These are phyloP conservation scores for Zygotorulaspora florentina DNA, from an alignment of 805 yeast species.

Conservation along the genomic window DNA sequence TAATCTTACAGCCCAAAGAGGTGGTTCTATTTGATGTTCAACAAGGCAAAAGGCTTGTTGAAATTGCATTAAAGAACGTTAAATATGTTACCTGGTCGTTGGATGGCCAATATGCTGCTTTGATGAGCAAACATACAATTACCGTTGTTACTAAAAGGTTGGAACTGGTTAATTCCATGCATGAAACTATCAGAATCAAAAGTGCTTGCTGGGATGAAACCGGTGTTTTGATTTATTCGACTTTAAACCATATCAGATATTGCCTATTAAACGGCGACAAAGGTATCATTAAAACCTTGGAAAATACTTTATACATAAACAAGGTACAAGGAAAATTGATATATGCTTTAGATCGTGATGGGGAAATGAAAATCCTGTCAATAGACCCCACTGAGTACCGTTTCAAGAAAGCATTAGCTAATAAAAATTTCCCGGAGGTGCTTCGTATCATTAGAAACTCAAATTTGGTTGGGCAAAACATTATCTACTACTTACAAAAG, in stretches of 20 bases:
- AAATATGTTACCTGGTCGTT: constrained; percentile 87
- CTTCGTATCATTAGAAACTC: constrained; percentile 82
- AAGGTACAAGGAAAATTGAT: constrained; percentile 67
- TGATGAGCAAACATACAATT: constrained; percentile 87
- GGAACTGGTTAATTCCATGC: constrained; percentile 76
- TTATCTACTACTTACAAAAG: constrained; percentile 89
- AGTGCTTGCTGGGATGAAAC: constrained; percentile 97
- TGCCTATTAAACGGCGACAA: constrained; percentile 88
- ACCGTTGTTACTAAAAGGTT: constrained; percentile 79
- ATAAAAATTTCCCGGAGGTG: constrained; percentile 87
- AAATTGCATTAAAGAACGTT: constrained; percentile 66
- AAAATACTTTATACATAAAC: constrained; percentile 78
- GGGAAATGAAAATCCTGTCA: constrained; percentile 68
- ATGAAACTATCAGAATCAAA: constrained; percentile 94
- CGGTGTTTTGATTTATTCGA: constrained; percentile 86
- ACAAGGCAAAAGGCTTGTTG: constrained; percentile 75
- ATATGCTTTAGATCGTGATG: constrained; percentile 78
- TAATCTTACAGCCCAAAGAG: constrained; percentile 64
- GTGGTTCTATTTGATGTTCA: constrained; percentile 89
- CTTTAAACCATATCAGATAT: constrained; percentile 93
- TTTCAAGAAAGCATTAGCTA: constrained; percentile 88
- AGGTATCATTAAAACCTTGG: constrained; percentile 91
- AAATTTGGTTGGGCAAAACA: constrained; percentile 93
- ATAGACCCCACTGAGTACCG: constrained; percentile 97
- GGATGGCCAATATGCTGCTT: constrained; percentile 83